These are phyloP conservation scores for Aspergillus luchuensis DNA, from an alignment of 2,329 filamentous ascomycete species.

Conservation along the genomic window DNA sequence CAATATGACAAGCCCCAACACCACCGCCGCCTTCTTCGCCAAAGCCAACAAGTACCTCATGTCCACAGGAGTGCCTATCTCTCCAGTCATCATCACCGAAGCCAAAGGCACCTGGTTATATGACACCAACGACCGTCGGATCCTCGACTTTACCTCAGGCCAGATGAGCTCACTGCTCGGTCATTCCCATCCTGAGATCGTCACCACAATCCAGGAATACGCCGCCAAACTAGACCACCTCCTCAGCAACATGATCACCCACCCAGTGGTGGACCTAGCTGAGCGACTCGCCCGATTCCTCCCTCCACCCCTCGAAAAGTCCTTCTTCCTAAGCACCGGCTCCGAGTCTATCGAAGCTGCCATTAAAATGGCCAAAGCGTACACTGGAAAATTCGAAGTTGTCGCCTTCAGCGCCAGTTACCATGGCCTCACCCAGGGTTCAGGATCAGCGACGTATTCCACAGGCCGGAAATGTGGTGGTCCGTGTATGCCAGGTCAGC, in stretches of 20 bases:
- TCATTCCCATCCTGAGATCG: slow-evolving; percentile 61
- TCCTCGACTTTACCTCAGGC: slow-evolving; percentile 63
- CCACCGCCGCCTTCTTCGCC: slow-evolving; percentile 33
- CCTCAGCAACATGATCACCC: slow-evolving; percentile 60
- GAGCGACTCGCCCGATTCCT: slow-evolving; percentile 54
- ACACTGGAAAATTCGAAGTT: slow-evolving; percentile 66
- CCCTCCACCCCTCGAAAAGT: slow-evolving; percentile 53
- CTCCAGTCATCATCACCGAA: slow-evolving; percentile 48
- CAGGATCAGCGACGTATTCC: slow-evolving; percentile 51
- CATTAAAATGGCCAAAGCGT: slow-evolving; percentile 65
- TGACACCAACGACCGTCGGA: slow-evolving; percentile 44
- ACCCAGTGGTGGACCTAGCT: slow-evolving; percentile 59
- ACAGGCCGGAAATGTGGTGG: slow-evolving; percentile 25
- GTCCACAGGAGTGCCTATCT: slow-evolving; percentile 44
- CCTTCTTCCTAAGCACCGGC: slow-evolving; percentile 62
- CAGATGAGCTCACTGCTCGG: slow-evolving; percentile 64
- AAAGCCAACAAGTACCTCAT: slow-evolving; percentile 47
- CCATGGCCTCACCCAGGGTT: slow-evolving; percentile 62
- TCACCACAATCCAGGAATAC: slow-evolving; percentile 54
- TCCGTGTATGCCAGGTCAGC: slow-evolving; percentile 55
- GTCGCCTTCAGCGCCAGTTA: slow-evolving; percentile 62
- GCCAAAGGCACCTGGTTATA: slow-evolving; percentile 53
- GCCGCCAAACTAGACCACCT: slow-evolving; percentile 59
- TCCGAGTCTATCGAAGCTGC: slow-evolving; percentile 63
- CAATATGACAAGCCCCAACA: slow-evolving; percentile 15